phyloP scores from a whole-genome alignment of 2,329 filamentous ascomycete genomes.

The Hysterium pulicare region DNA sequence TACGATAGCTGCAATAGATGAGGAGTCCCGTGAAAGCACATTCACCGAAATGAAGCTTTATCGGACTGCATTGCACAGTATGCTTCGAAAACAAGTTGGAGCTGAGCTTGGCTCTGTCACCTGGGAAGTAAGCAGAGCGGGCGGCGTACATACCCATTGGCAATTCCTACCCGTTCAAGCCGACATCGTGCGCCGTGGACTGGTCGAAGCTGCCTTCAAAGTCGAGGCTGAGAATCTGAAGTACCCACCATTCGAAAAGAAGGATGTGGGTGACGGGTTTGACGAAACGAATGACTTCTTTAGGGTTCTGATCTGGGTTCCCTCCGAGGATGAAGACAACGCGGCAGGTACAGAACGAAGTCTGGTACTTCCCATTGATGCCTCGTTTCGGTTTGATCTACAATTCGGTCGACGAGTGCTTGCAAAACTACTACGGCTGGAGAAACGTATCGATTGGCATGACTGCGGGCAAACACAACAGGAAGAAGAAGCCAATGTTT shows the following conservation, averaged over 20 bases:
- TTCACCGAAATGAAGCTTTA: constrained; percentile 82
- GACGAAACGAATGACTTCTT: constrained; percentile 63
- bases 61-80: constrained; percentile 70
- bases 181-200: constrained; percentile 64
- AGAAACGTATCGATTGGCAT: constrained; percentile 78
- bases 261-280: constrained; percentile 40
- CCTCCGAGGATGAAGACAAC: constrained; percentile 41
- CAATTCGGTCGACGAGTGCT: constrained; percentile 87
- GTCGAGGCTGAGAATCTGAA: constrained; percentile 77
- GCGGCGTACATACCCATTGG: constrained; percentile 89
- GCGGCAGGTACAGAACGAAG: constrained; percentile 61
- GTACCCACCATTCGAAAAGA: constrained; percentile 53
- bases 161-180: constrained; percentile 78
- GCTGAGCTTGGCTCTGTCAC: constrained; percentile 75
- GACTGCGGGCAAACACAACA: constrained; percentile 73
- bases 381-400: constrained; percentile 75
- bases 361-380: constrained; percentile 70
- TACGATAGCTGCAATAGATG: constrained; percentile 66
- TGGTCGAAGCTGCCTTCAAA: constrained; percentile 85
- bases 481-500: constrained; percentile 76
- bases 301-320: constrained; percentile 73
- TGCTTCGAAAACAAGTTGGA: constrained; percentile 57
- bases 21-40: constrained; percentile 57
- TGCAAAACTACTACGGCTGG: constrained; percentile 79
- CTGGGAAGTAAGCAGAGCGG: constrained; percentile 82